Percentiles rank a stretch among this genome's conserved stretches.
These are phyloP conservation scores for Phytophthora melonis DNA, from an alignment of 352 stramenopile genomes.

Conservation along the genomic window DNA sequence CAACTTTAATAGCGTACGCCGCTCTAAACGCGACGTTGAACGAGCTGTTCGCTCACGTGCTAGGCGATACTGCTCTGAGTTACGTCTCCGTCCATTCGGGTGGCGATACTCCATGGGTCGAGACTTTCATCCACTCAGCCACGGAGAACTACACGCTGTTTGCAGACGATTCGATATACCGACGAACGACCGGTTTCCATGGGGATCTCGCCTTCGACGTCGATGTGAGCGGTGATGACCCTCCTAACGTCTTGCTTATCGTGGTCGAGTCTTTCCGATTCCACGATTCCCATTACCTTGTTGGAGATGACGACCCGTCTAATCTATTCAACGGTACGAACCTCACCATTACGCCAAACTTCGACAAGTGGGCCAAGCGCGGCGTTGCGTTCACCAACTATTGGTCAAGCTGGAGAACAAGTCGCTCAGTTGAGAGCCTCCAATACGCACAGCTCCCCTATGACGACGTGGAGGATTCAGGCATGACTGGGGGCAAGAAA, in stretches of 20 bases:
- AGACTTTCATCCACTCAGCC: constrained; percentile 16
- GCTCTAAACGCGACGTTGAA: background rate
- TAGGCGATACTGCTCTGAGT: too few relatives aligned
- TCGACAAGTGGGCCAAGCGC: constrained; percentile 61
- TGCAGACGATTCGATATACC: constrained; percentile 42
- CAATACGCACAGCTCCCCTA: constrained; percentile 55
- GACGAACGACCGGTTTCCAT: constrained; percentile 50
- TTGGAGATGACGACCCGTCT: constrained; percentile 42
- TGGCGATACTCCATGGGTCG: constrained; percentile 16
- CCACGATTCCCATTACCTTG: constrained; percentile 64
- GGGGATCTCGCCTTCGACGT: constrained; percentile 59
- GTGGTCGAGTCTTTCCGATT: constrained; percentile 70
- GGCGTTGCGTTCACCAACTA: constrained; percentile 46
- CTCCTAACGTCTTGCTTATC: constrained; percentile 62
- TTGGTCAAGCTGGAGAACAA: constrained; percentile 66
- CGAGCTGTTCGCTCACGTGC: background rate
- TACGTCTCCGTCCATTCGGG: too few relatives aligned
- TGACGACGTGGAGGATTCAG: constrained; percentile 21
- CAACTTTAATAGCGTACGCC: background rate
- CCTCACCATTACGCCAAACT: constrained; percentile 53
- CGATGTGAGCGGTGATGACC: constrained; percentile 35
- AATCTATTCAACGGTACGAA: constrained; percentile 43
- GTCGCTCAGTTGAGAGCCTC: constrained; percentile 57
- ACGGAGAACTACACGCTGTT: constrained; percentile 37
- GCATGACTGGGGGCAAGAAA: constrained; percentile 34